A percentile compares a stretch with the other conserved stretches of the same genome.
Conservation (phyloP, 192 early-diverging fungal species). For the Geosiphon pyriformis region DNA sequence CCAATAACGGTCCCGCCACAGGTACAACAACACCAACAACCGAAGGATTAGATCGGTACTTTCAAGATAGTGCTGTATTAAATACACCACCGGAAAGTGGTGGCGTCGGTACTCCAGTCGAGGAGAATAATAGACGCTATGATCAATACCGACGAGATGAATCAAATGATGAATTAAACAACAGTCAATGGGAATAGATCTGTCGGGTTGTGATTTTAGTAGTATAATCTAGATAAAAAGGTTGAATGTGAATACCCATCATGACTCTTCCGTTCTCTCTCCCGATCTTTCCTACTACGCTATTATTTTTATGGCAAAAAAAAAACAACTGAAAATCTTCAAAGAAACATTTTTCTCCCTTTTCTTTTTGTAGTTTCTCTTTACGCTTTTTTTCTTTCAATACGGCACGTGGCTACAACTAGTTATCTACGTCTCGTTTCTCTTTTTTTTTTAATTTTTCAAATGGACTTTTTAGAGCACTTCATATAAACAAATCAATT, state of each 20-base stretch:
- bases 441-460: slow-evolving; percentile 1
- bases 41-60: slow-evolving; percentile 18
- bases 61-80: slow-evolving; percentile 16
- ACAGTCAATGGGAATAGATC: neutral
- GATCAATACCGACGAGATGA: slow-evolving; percentile 22
- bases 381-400: neutral
- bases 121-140: slow-evolving; percentile 14
- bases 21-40: slow-evolving; percentile 14
- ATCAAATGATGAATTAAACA: neutral
- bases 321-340: neutral
- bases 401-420: neutral
- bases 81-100: slow-evolving; percentile 13
- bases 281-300: neutral
- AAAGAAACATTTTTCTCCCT: neutral
- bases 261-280: neutral
- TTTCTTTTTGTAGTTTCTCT: neutral
- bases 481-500: neutral
- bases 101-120: slow-evolving; percentile 1
- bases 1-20: slow-evolving; percentile 10
- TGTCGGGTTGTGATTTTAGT: neutral
- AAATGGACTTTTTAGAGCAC: slow-evolving; percentile 8
- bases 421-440: neutral
- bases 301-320: neutral
- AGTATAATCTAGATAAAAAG: neutral
- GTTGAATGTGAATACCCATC: neutral